These are phyloP conservation scores for Monilinia aucupariae DNA, from an alignment of 2,329 filamentous ascomycete species.

Conservation along the genomic window DNA sequence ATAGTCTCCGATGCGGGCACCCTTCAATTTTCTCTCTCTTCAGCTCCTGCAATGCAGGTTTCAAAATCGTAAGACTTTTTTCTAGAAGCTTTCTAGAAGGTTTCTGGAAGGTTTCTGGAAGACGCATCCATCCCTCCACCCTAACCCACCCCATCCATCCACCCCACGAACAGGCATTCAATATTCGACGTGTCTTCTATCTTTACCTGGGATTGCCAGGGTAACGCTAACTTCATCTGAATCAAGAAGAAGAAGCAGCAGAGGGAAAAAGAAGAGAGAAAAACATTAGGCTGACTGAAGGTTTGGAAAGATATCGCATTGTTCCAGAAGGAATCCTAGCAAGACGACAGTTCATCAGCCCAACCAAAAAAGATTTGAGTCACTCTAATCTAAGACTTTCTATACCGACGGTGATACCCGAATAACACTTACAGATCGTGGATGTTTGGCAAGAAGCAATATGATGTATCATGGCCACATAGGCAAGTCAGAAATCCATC, in stretches of 20 bases:
- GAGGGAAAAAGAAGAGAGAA: not conserved
- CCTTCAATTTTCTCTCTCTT: not conserved
- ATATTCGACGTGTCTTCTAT: not conserved
- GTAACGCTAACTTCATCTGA: not conserved
- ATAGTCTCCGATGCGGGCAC: constrained; percentile 8
- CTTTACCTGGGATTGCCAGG: not conserved
- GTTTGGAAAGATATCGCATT: too few relatives aligned
- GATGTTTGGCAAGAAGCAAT: too few relatives aligned
- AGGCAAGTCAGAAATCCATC: too few relatives aligned
- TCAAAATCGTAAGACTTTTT: not conserved
- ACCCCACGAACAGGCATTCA: not conserved
- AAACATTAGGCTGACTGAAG: not conserved
- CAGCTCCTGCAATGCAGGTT: not conserved
- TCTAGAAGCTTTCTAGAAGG: not conserved
- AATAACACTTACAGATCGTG: not conserved
- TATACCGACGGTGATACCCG: constrained; percentile 10
- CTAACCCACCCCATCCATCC: not conserved
- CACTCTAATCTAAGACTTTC: too few relatives aligned
- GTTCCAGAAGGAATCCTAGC: not conserved
- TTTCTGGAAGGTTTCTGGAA: constrained; percentile 1
- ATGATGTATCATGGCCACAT: too few relatives aligned
- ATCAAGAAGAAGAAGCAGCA: too few relatives aligned
- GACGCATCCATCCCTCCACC: not conserved
- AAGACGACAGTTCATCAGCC: not conserved
- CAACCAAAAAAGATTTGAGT: not conserved